Evolutionary conservation across 73 alveolate genomes (phyloP), one percentile per base, ranked within the genome.

Genomic region (Paramecium pentaurelia): DNA sequence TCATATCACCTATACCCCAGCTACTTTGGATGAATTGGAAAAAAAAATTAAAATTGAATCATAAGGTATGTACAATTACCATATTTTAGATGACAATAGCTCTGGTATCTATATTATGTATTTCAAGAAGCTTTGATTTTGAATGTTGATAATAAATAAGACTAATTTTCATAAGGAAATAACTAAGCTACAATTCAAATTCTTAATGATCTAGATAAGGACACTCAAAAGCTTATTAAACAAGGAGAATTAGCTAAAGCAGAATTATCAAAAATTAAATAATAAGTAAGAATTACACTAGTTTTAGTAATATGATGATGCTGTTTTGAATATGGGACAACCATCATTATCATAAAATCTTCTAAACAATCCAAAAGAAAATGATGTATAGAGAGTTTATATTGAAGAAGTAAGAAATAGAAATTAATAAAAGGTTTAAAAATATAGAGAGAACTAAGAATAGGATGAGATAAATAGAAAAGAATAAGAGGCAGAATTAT

Each of bases 21-120:
- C 84, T 36, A 64, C 45, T 1, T 64, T 64, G 4, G 84, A 64
- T 64, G 84, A 64, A 9, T 34, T 64, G 25, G 84, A 64, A 25
- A 64, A 64, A 64, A 64, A 64, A 64, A 64, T 64, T 0, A 64
- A 64, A 64, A 64, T 64, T 28, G 84, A 64, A 64, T 64, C 84
- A 64, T 64, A 28, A 64, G 84, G 84, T 64, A 64, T 64, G 84
- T 64, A 25, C 84, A 64, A 64, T 64, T 64, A 64, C 84, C 84
- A 64, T 64, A 64, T 64, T 32, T 27, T 64, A 64, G 84, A 64
- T 64, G 84, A 64, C 84, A 64, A 64, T 18, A 64, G 84, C 28
- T 64, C 84, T 16, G 84, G 84, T 64, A 64, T 64, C 84, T 64
- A 25, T 64, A 64, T 64, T 25, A 32, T 20, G 12, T 32, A 64